Evolutionary conservation across 2,329 filamentous ascomycete species (phyloP).

Genomic region (Stachybotrys chlorohalonatus): DNA sequence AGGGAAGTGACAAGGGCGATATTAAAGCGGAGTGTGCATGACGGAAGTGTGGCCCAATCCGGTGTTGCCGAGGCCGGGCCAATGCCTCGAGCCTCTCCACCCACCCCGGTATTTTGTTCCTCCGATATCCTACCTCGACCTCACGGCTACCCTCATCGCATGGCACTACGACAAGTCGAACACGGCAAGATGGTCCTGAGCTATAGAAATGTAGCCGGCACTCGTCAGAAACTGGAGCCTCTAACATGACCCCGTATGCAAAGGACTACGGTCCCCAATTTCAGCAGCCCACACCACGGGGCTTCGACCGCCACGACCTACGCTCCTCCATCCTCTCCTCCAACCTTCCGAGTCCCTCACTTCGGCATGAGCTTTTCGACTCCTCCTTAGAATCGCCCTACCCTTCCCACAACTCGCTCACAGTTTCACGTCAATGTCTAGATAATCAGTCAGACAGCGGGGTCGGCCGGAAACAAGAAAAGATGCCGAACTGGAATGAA

Average conservation of each 20-base stretch:
- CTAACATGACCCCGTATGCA: not conserved
- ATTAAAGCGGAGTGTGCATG: not conserved
- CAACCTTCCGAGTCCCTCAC: not conserved
- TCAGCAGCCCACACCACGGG: not conserved
- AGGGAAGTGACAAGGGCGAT: not conserved
- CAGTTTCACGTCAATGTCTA: not conserved
- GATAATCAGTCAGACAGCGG: not conserved
- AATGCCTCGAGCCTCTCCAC: not conserved
- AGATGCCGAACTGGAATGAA: constrained; percentile 60
- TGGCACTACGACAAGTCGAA: not conserved
- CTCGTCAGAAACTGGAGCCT: not conserved
- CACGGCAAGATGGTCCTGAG: not conserved
- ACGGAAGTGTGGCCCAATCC: not conserved
- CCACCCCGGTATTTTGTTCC: not conserved
- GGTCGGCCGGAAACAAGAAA: not conserved
- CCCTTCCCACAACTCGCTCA: not conserved
- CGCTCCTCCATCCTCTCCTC: not conserved
- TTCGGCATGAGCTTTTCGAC: not conserved
- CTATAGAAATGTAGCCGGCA: not conserved
- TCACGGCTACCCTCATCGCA: not conserved
- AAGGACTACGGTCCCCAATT: not conserved
- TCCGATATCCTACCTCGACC: not conserved
- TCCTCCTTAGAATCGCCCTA: not conserved
- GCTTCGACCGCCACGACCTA: not conserved
- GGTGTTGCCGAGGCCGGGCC: not conserved